Base-by-base conservation (phyloP, 1,284 basidiomycete species). In the Ganoderma lucidum region DNA sequence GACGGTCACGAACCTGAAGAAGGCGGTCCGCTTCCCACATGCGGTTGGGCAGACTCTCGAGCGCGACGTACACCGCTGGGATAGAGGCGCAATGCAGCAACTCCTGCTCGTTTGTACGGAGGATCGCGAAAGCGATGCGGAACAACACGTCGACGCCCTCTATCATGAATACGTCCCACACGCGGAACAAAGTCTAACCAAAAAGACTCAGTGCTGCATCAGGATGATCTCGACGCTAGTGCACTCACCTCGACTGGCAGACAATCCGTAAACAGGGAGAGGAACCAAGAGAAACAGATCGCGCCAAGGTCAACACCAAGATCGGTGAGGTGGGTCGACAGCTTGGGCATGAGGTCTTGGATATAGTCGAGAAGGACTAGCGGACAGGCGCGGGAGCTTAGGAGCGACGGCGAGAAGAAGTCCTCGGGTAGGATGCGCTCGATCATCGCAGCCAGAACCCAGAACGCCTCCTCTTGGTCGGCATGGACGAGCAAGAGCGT, bases 231-330 rank as follows among this genome's bases (percentile, higher is more conserved):
- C 14, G 39, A 56, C 4, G 45, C 59, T 65, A n/a, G 30, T 23
- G 15, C 8, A 66, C 78, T 53, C 72, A 96, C 95, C 88, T 98
- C 97, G 32, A 98, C 95, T 3, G 97, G 97, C 3, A 99, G 83
- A 80, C 96, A 98, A 77, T 98, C 96, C 0, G 97, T 98, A 78
- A 98, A 99, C 23, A 99, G 84, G 6, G 95, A 97, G 48, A 99
- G 84, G 83, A 99, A 98, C 97, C 97, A 99, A 2, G 96, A 97
- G 82, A 99, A 99, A 69, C 96, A 98, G 68, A 99, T 95, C 0
- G 96, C 96, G 1, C 93, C 92, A 5, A 99, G 86, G 78, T 99
- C 97, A 2, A 99, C 92, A 2, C 92, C 94, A 0, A 98, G 87
- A 19, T 90, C 87, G 3, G 84, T 86, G 30, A 99, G 85, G 77